These are phyloP conservation scores for Cotoneaster glaucophyllus DNA, from an alignment of 306 rosid genomes.

Conservation along the genomic window DNA sequence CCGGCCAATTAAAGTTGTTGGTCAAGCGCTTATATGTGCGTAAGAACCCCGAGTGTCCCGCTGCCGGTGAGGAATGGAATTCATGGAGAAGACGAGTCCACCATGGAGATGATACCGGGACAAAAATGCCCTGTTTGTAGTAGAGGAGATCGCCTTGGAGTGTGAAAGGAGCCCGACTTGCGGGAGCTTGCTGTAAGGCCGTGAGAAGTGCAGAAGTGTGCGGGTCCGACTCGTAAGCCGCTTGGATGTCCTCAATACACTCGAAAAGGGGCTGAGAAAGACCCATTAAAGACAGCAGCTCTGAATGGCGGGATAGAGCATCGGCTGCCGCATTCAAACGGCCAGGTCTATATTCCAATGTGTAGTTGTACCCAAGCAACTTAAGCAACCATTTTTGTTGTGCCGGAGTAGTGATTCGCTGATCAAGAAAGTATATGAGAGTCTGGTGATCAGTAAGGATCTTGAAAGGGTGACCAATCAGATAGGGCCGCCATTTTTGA, in stretches of 20 bases:
- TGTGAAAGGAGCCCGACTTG: too few species aligned
- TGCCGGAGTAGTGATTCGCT: background rate
- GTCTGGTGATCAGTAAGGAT: background rate
- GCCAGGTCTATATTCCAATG: too few species aligned
- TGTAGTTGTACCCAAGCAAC: background rate
- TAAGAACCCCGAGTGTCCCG: background rate
- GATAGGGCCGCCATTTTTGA: background rate
- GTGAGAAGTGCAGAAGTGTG: background rate
- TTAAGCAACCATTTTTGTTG: background rate
- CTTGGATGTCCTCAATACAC: too few species aligned
- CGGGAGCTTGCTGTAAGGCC: too few species aligned
- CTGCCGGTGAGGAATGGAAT: background rate
- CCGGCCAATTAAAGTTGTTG: background rate
- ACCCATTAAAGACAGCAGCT: background rate
- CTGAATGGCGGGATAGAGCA: fast-evolving
- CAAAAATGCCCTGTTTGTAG: background rate
- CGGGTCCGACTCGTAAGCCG: background rate
- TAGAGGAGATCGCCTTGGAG: background rate
- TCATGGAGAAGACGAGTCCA: background rate
- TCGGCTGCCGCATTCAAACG: background rate
- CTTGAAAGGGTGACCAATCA: background rate
- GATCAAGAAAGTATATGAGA: background rate
- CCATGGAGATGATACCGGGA: background rate
- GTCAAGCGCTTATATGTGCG: background rate
- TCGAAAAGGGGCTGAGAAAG: background rate